Conservation (phyloP, 2,329 filamentous ascomycete genomes). For the Tricladium varicosporioides region DNA sequence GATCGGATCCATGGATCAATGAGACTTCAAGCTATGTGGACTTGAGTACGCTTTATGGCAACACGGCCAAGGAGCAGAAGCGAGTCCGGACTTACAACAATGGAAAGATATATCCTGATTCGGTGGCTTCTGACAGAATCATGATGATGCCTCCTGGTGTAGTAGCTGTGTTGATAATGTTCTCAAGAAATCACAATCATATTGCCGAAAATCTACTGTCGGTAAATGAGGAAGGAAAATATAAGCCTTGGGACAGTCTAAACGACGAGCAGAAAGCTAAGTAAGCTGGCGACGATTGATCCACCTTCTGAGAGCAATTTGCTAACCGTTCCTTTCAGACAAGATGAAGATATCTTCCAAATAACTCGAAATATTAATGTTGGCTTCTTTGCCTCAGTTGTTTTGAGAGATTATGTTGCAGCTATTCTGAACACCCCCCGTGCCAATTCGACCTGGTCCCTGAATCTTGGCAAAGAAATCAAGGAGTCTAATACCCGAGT, state of each 20-base stretch:
- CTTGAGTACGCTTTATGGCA: constrained; percentile 45
- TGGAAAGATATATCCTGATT: constrained; percentile 43
- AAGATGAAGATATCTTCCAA: constrained; percentile 49
- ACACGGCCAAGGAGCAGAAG: constrained; percentile 41
- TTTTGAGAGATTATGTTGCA: constrained; percentile 44
- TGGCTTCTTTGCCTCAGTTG: constrained; percentile 45
- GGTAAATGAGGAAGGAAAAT: constrained; percentile 44
- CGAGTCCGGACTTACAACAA: constrained; percentile 43
- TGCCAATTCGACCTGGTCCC: constrained; percentile 44
- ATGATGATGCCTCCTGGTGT: constrained; percentile 48
- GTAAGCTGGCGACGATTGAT: too few species aligned
- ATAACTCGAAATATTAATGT: constrained; percentile 45
- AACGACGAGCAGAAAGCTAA: constrained; percentile 35
- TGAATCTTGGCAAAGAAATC: constrained; percentile 45
- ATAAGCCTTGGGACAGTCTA: constrained; percentile 40
- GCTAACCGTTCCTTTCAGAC: constrained; percentile 30
- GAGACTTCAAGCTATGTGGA: constrained; percentile 48
- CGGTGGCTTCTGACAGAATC: constrained; percentile 43
- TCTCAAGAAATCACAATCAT: constrained; percentile 45
- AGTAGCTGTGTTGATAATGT: constrained; percentile 41
- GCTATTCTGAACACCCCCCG: constrained; percentile 26
- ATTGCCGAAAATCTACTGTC: constrained; percentile 40
- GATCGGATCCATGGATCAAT: constrained; percentile 42
- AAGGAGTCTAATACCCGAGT: constrained; percentile 40
- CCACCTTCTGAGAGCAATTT: too few species aligned